Evolutionary conservation across 176 grass and related monocot species (phyloP).

Genomic region (Triticum dicoccoides): DNA sequence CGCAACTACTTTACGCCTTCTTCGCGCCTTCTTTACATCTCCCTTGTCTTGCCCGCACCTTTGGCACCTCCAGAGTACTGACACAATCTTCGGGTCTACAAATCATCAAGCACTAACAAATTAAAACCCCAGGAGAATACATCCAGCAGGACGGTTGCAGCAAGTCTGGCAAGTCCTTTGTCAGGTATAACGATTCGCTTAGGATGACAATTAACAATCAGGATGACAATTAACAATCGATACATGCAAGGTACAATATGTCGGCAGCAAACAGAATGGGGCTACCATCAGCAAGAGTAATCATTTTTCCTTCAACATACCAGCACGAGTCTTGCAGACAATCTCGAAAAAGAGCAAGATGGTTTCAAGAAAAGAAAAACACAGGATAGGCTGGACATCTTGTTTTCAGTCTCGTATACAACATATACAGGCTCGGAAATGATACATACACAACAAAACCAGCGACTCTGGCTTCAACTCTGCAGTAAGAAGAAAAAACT

Average conservation of each 20-base stretch:
- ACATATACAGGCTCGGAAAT: slow-evolving; percentile 24
- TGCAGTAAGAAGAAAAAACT: neutral
- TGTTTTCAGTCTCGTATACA: slow-evolving; percentile 6
- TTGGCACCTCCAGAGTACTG: too few relatives aligned
- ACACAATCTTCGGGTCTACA: neutral
- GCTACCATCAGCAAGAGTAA: too few relatives aligned
- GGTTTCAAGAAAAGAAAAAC: neutral
- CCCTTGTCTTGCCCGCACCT: too few relatives aligned
- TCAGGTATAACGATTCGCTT: too few relatives aligned
- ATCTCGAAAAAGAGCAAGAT: neutral
- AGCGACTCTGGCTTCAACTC: slow-evolving; percentile 5
- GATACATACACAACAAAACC: slow-evolving; percentile 22
- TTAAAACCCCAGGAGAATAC: neutral
- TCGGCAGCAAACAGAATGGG: too few relatives aligned
- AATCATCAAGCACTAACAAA: neutral
- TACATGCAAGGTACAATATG: too few relatives aligned
- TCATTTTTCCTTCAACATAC: neutral
- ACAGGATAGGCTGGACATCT: neutral
- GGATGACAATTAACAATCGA: too few relatives aligned
- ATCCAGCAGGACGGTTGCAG: neutral
- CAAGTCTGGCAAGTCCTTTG: too few relatives aligned
- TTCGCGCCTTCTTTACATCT: too few relatives aligned
- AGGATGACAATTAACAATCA: too few relatives aligned
- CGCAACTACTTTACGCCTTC: too few relatives aligned
- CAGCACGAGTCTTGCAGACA: neutral